Evolutionary conservation across 192 early-diverging fungal species (phyloP), one percentile per base, ranked within the genome.

Genomic region (Entrophospora sp.): DNA sequence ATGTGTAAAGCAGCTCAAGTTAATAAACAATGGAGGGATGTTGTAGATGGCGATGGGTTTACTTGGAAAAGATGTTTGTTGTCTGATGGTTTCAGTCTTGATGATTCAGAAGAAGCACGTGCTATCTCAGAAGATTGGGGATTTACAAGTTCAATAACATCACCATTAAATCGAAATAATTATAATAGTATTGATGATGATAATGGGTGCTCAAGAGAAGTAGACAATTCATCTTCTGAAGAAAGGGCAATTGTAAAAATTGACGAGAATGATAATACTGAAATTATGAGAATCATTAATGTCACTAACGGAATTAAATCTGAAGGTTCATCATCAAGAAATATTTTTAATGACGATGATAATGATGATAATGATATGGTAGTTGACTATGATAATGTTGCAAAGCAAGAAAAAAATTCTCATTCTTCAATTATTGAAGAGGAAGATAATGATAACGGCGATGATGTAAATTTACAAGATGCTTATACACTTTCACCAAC

Each of bases 1-100:
- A 76, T 98, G 25, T 86, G 87, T 43, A 83, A 85, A 12, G 88
- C 89, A 16, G 81, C 87, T 12, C 84, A 83, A 27, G 96, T 95
- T 30, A 89, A 81, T 67, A 84, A 80, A 61, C 61, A 72, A 18
- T 98, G 96, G 96, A 78, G 83, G 32, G 45, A 62, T 3, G 83
- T 91, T 1, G 81, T 95, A 5, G 89, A 94, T 64, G 85, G 82
- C 42, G 85, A 87, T 56, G 81, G 71, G n/a, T 62, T 64, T 18
- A 78, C 71, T 7, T 84, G 82, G 82, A 76, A 69, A 57, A 38
- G 61, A 12, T 68, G 77, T 24, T 55, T 83, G 22, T 69, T 75
- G 28, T 61, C 71, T 32, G 75, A 78, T 43, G 77, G 75, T 0
- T 80, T 79, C 32, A 66, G 45, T 24, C 24, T 78, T 0, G 68